Evolutionary conservation across 129 eudicot species (phyloP).

Genomic region (Flaveria linearis): DNA sequence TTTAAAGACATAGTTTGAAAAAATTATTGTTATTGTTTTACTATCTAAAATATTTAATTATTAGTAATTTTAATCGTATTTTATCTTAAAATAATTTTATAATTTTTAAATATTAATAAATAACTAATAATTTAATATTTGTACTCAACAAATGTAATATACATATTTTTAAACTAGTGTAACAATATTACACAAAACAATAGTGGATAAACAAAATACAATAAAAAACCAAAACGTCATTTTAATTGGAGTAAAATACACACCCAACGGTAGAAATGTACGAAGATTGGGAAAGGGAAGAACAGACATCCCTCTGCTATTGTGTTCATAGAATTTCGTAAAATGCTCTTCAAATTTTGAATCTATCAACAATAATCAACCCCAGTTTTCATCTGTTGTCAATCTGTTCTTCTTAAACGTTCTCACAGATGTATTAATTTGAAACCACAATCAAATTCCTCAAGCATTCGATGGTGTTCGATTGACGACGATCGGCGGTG

Average conservation of each 20-base stretch:
- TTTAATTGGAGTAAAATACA: slow-evolving; percentile 27
- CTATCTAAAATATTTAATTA: too few species aligned
- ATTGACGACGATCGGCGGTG: slow-evolving; percentile 19
- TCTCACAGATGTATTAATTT: slow-evolving; percentile 17
- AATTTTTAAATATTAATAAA: too few species aligned
- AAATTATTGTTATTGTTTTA: too few species aligned
- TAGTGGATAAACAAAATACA: slow-evolving; percentile 14
- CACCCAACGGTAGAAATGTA: slow-evolving; percentile 28
- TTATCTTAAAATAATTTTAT: too few species aligned
- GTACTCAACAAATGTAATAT: too few species aligned
- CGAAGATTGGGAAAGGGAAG: slow-evolving; percentile 38
- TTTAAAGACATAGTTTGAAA: too few species aligned
- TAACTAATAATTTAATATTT: too few species aligned
- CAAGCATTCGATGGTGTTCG: slow-evolving; percentile 17
- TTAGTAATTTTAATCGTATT: too few species aligned
- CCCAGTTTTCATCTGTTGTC: neutral
- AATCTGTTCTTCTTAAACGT: slow-evolving; percentile 7
- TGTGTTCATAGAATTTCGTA: slow-evolving; percentile 29
- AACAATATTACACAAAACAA: neutral
- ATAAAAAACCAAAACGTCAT: slow-evolving; percentile 10
- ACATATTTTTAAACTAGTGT: neutral
- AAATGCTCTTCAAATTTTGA: slow-evolving; percentile 24
- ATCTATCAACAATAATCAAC: slow-evolving; percentile 7
- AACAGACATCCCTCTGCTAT: slow-evolving; percentile 46
- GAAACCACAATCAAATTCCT: slow-evolving; percentile 11